These are phyloP conservation scores for Erythrobasidium hasegawianum DNA, from an alignment of 1,284 basidiomycete species.

Conservation along the genomic window DNA sequence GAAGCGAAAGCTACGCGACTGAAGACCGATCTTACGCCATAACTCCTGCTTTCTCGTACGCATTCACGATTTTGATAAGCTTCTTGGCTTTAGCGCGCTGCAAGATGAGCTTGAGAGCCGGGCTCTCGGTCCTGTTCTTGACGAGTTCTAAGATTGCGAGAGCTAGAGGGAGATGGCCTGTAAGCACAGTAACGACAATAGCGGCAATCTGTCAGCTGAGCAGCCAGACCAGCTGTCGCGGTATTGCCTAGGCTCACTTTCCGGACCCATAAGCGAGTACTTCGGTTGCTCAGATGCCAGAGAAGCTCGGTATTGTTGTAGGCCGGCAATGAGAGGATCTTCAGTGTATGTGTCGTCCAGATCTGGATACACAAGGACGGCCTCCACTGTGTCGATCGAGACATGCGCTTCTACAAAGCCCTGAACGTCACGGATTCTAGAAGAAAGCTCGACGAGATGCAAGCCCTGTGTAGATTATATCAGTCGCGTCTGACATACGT, in stretches of 20 bases:
- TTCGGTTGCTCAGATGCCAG: not conserved
- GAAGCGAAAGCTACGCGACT: no score
- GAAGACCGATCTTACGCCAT: no score
- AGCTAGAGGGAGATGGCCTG: not conserved
- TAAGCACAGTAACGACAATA: no score
- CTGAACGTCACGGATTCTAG: not conserved
- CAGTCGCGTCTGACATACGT: not conserved
- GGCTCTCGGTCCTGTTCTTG: not conserved
- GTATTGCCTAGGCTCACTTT: not conserved
- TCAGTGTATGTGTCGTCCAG: not conserved
- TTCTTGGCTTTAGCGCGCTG: not conserved
- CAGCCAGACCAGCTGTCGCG: not conserved
- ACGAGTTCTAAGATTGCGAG: not conserved
- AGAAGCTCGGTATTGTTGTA: not conserved
- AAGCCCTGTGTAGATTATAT: not conserved
- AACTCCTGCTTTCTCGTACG: not conserved
- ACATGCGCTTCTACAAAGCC: not conserved
- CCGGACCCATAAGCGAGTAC: no score
- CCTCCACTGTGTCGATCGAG: not conserved
- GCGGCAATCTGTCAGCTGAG: no score
- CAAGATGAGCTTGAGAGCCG: not conserved
- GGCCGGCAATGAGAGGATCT: not conserved
- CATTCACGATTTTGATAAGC: not conserved
- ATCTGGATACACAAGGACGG: not conserved
- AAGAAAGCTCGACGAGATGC: not conserved